Evolutionary conservation across 2,329 filamentous ascomycete species (phyloP), one percentile per base, ranked within the genome.

Genomic region (Fusarium stilboides): DNA sequence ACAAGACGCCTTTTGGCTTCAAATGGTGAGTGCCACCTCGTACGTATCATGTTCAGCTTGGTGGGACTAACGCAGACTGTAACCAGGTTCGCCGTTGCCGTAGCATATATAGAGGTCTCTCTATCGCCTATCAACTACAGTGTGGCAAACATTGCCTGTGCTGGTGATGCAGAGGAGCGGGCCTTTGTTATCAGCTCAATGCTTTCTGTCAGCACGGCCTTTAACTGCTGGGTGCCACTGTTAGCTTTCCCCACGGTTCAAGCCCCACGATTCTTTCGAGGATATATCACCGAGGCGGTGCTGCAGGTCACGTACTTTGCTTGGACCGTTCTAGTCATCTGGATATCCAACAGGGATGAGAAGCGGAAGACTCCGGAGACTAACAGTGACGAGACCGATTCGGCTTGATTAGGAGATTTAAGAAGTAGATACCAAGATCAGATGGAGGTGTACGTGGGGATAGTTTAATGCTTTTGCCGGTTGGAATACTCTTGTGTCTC

Each of bases 181-280:
- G 52, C 52, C 9, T 55, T 55, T 24, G 43, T 55, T 17, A 40
- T 55, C 33, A 55, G 52, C 42, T 79, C 80, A 8, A 82, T 83
- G 79, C 78, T 80, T 22, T 75, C 78, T 1, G 71, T 81, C 47
- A 75, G 76, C 10, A 81, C 77, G 51, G 79, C 78, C 0, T 80
- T 80, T 57, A 78, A 77, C 57, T 76, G 76, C 7, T 81, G 78
- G 76, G 77, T 81, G 3, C 77, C 77, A 1, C 60, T 80, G 2
- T 53, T 78, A 14, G 73, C 75, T 2, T 76, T 74, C 51, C 75
- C 75, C 5, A 76, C 76, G 9, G 68, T 34, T 34, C 68, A 78
- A 52, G 64, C 76, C n/a, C 77, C 76, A 10, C 68, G 40, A 12
- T 78, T 76, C 28, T 64, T 65, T 15, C 74, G 67, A 34, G 76